Evolutionary conservation across 2,329 filamentous ascomycete species (phyloP), one percentile per base, ranked within the genome.

Genomic region (Pseudogymnoascus sp.): DNA sequence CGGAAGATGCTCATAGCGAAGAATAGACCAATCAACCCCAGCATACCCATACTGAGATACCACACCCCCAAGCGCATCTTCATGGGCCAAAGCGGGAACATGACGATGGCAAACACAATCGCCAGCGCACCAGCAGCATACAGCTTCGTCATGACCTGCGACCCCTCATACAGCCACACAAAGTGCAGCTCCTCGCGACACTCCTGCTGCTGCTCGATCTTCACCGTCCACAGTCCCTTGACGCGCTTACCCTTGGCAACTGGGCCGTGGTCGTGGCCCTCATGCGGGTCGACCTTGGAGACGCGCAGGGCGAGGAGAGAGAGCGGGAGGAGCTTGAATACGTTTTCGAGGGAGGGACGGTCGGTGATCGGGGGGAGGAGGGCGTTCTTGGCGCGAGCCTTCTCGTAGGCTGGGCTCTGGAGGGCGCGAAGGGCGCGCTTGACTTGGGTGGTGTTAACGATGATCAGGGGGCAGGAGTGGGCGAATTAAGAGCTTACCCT

Each of bases 1-100:
- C 95, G 88, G 84, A 99, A 92, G 73, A 99, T 96, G 5, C 93
- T 90, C 95, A 99, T 98, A 73, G 87, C 85, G 77, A 99, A 98
- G 85, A 99, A 99, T 61, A 96, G 79, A 64, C 90, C 95, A 54
- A 99, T 85, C 31, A 98, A 81, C 48, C 91, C 89, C 68, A 99
- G 83, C 83, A 96, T 90, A 65, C 89, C 93, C 86, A 96, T 96
- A 76, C 90, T 95, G 45, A 98, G 82, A 77, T 99, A 98, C 90
- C 96, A 99, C 60, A 98, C 95, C 62, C 93, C 95, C 71, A 95
- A 87, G 72, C 95, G 86, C 78, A 99, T 80, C 75, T 92, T 87
- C 67, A 96, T 83, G 1, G 95, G 95, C 95, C 95, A 99, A 64
- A 99, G 84, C 8, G 95, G 95, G 80, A 99, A 99, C 73, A 97